Conservation (phyloP, 257 asterid genomes). For the Scutellaria minor region DNA sequence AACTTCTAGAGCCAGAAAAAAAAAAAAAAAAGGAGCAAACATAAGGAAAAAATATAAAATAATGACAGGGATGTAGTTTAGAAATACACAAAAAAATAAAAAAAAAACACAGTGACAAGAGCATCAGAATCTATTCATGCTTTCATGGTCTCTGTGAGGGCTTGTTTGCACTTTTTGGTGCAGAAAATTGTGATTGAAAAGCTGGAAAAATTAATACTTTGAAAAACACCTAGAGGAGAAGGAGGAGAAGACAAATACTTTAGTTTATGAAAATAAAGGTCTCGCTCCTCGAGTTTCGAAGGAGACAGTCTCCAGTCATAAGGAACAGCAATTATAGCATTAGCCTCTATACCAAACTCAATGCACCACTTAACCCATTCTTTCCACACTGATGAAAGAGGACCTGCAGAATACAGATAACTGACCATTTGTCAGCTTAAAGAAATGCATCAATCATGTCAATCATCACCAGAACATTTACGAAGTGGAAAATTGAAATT, state of each 20-base stretch:
- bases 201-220: background rate
- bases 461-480: conserved; percentile 25
- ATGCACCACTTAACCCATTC: conserved; percentile 99
- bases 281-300: conserved; percentile 96
- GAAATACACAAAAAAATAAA: too few species aligned
- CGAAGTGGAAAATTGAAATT: conserved; percentile 15
- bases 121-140: conserved; percentile 22
- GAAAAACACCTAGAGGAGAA: background rate
- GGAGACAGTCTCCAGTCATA: conserved; percentile 99
- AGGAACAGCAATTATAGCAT: conserved; percentile 94
- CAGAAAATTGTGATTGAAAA: conserved; percentile 14
- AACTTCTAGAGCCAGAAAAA: conserved; percentile 28
- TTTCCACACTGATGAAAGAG: conserved; percentile 98
- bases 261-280: conserved; percentile 94
- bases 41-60: conserved; percentile 13
- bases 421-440: conserved; percentile 34
- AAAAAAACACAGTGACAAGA: conserved; percentile 2
- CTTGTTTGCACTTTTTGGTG: conserved; percentile 14
- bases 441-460: conserved; percentile 23
- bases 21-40: conserved; percentile 2
- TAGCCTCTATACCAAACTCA: conserved; percentile 97
- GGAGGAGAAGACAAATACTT: conserved; percentile 56
- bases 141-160: background rate
- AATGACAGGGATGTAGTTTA: conserved; percentile 1
- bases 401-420: conserved; percentile 64